phyloP scores from a whole-genome alignment of 2,329 filamentous ascomycete species.

The Capronia epimyces region DNA sequence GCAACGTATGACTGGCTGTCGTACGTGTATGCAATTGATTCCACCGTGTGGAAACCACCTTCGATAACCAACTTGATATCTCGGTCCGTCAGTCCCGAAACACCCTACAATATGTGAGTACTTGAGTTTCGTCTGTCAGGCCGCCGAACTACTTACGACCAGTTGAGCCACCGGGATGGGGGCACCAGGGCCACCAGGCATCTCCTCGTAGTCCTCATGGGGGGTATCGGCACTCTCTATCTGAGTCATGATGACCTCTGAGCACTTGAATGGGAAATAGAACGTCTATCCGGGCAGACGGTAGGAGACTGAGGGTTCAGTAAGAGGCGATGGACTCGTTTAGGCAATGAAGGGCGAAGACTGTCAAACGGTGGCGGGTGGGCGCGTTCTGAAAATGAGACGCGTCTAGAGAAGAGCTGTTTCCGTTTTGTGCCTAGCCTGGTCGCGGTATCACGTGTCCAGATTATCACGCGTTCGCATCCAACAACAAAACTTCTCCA shows the following conservation, averaged over 20 bases:
- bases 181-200: conserved; percentile 78
- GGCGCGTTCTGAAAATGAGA: background rate
- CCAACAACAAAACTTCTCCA: no score
- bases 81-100: conserved; percentile 83
- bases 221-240: conserved; percentile 17
- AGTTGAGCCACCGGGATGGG: conserved; percentile 80
- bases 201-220: conserved; percentile 54
- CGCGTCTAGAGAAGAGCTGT: background rate
- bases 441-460: conserved; percentile 1
- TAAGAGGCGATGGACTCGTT: no score
- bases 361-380: background rate
- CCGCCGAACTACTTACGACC: conserved; percentile 58
- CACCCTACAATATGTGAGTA: conserved; percentile 55
- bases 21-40: conserved; percentile 89
- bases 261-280: background rate
- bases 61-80: conserved; percentile 92
- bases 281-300: no score
- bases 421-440: background rate
- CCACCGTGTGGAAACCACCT: conserved; percentile 90
- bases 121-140: background rate
- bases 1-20: conserved; percentile 24
- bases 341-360: no score
- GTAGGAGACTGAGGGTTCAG: no score
- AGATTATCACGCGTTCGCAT: background rate
- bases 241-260: conserved; percentile 24